Evolutionary conservation across 306 rosid species (phyloP).

Genomic region (Aeschynomene evenia): DNA sequence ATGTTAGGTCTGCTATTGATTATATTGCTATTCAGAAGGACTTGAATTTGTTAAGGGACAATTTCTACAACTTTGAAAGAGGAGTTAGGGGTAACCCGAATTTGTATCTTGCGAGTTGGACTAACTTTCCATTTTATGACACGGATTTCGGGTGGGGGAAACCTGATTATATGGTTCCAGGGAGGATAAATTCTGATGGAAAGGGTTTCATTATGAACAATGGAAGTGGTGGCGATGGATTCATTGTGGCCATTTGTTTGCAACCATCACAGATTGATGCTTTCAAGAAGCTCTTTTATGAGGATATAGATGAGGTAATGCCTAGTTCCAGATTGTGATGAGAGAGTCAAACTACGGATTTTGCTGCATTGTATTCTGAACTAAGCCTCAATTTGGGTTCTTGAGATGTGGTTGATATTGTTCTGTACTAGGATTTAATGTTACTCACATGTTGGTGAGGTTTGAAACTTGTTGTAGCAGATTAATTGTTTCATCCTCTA

Average conservation of each 20-base stretch:
- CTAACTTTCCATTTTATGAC: constrained; percentile 16
- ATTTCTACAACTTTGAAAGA: neutral
- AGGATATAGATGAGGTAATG: constrained; percentile 18
- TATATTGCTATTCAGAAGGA: constrained; percentile 27
- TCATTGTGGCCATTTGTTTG: constrained; percentile 33
- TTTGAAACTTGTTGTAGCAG: neutral
- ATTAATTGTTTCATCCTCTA: neutral
- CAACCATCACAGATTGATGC: constrained; percentile 20
- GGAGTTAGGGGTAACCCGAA: constrained; percentile 30
- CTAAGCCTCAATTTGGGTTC: neutral
- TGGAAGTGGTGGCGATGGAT: constrained; percentile 37
- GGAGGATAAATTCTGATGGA: constrained; percentile 16
- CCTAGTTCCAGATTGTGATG: constrained; percentile 32
- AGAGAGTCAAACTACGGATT: neutral
- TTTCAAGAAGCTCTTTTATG: constrained; percentile 39
- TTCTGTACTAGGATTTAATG: neutral
- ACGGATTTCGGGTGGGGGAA: constrained; percentile 44
- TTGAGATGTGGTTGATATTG: neutral
- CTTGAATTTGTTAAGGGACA: constrained; percentile 27
- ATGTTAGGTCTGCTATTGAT: constrained; percentile 43
- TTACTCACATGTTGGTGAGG: neutral
- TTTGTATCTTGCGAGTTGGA: constrained; percentile 33
- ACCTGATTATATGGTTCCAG: constrained; percentile 31
- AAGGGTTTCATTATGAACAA: constrained; percentile 30
- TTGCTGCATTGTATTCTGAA: neutral